phyloP scores from a whole-genome alignment of 345 rosid species.

The Euphorbia peplus region DNA sequence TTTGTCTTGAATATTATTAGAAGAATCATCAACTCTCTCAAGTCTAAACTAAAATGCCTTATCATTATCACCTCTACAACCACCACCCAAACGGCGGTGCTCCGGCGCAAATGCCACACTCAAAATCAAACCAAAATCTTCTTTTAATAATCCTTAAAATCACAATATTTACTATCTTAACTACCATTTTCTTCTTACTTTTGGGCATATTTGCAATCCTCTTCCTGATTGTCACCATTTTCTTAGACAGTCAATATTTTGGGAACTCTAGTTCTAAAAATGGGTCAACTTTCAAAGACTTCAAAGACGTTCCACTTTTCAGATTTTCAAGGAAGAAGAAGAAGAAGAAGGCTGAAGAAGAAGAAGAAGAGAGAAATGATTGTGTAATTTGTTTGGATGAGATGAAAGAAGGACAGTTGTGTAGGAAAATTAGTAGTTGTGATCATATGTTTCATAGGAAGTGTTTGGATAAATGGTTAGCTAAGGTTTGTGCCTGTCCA shows the following conservation, averaged over 20 bases:
- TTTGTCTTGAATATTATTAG: too few species aligned
- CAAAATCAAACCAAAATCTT: constrained; percentile 44
- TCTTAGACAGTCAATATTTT: constrained; percentile 35
- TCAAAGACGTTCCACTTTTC: constrained; percentile 61
- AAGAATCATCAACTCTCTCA: too few species aligned
- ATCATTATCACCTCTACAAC: constrained; percentile 21
- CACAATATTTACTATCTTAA: constrained; percentile 59
- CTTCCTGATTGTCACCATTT: constrained; percentile 32
- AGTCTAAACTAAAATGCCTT: constrained; percentile 1
- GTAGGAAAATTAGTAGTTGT: constrained; percentile 57
- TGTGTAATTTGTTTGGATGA: constrained; percentile 80
- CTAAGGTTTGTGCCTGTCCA: constrained; percentile 68
- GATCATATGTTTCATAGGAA: constrained; percentile 74
- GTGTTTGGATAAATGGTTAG: constrained; percentile 80
- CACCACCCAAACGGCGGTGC: constrained; percentile 23
- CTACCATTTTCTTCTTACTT: constrained; percentile 52
- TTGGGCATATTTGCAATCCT: constrained; percentile 52
- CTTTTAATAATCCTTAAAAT: constrained; percentile 57
- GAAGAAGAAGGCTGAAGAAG: neutral
- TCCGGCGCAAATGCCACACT: constrained; percentile 24
- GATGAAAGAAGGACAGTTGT: constrained; percentile 74
- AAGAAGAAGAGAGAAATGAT: constrained; percentile 26
- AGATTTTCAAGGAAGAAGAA: constrained; percentile 29
- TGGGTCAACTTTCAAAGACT: constrained; percentile 46
- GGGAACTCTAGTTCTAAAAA: constrained; percentile 23